phyloP scores from a whole-genome alignment of 2,329 filamentous ascomycete species.

The Penicillium sp. region DNA sequence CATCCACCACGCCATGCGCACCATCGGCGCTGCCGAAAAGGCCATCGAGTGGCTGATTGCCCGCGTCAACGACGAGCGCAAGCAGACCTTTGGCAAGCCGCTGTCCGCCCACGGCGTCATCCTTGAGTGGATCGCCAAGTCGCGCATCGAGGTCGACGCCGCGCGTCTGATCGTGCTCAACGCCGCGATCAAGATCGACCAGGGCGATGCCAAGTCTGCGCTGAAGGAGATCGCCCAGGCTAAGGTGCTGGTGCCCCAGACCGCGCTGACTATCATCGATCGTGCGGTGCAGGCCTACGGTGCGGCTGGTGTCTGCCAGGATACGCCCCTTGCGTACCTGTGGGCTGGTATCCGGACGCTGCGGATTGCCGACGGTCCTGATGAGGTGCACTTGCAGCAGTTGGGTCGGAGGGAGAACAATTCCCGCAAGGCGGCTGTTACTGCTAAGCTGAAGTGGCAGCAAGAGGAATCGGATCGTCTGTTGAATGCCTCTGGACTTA shows the following conservation, averaged over 20 bases:
- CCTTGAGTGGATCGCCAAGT: constrained; percentile 90
- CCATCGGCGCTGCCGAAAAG: constrained; percentile 85
- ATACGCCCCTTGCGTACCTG: constrained; percentile 85
- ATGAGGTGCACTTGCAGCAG: constrained; percentile 82
- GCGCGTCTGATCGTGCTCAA: constrained; percentile 89
- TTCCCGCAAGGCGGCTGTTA: constrained; percentile 47
- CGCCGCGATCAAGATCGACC: constrained; percentile 92
- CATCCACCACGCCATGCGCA: constrained; percentile 97
- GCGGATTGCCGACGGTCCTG: constrained; percentile 86
- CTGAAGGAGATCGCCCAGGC: constrained; percentile 93
- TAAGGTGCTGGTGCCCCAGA: constrained; percentile 85
- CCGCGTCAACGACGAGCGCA: constrained; percentile 86
- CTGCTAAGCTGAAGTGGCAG: constrained; percentile 48
- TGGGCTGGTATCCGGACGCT: constrained; percentile 81
- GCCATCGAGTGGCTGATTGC: constrained; percentile 95
- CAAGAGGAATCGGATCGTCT: constrained; percentile 40
- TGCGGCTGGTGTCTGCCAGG: constrained; percentile 87
- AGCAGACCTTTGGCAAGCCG: constrained; percentile 88
- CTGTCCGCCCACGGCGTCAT: constrained; percentile 90
- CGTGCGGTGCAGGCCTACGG: constrained; percentile 92
- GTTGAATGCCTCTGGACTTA: constrained; percentile 40
- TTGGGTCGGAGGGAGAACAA: constrained; percentile 59
- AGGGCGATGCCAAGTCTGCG: constrained; percentile 81
- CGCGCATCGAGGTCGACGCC: constrained; percentile 90
- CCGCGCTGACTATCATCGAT: constrained; percentile 84